Percentiles rank a stretch among this genome's conserved stretches.
Evolutionary conservation across 2,329 filamentous ascomycete genomes (phyloP).

Genomic region (Arthrinium puccinioides): DNA sequence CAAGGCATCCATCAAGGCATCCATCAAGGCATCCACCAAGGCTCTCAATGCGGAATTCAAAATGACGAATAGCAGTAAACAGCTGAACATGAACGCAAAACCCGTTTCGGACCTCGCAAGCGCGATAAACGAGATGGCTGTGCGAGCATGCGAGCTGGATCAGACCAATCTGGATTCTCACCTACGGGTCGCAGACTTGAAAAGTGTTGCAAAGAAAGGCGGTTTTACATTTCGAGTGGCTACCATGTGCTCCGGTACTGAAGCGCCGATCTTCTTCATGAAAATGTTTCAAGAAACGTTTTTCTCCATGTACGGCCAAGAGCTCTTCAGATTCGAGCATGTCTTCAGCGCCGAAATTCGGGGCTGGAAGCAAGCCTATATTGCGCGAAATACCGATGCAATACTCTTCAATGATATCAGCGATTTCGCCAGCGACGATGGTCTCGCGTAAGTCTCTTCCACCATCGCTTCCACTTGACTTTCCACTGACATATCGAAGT

Average conservation of each 20-base stretch:
- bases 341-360: slow-evolving; percentile 58
- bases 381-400: slow-evolving; percentile 50
- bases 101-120: too few species aligned
- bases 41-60: too few species aligned
- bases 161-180: too few species aligned
- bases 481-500: slow-evolving; percentile 24
- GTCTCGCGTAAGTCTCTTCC: slow-evolving; percentile 33
- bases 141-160: too few species aligned
- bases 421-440: slow-evolving; percentile 38
- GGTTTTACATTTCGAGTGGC: slow-evolving; percentile 38
- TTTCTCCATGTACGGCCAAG: slow-evolving; percentile 1
- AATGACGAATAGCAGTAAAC: too few species aligned
- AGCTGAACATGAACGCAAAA: too few species aligned
- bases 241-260: slow-evolving; percentile 74
- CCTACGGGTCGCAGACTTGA: slow-evolving; percentile 12
- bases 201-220: slow-evolving; percentile 16
- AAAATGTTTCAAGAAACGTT: slow-evolving; percentile 43
- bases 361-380: slow-evolving; percentile 57
- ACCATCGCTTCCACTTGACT: slow-evolving; percentile 6
- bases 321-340: slow-evolving; percentile 41
- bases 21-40: too few species aligned
- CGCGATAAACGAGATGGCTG: too few species aligned
- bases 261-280: slow-evolving; percentile 63
- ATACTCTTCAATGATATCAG: slow-evolving; percentile 52
- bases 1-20: too few species aligned